Percentiles rank a stretch among this genome's conserved stretches.
Conservation (phyloP, 495 filamentous ascomycete species). For the Aspergillus asperescens region DNA sequence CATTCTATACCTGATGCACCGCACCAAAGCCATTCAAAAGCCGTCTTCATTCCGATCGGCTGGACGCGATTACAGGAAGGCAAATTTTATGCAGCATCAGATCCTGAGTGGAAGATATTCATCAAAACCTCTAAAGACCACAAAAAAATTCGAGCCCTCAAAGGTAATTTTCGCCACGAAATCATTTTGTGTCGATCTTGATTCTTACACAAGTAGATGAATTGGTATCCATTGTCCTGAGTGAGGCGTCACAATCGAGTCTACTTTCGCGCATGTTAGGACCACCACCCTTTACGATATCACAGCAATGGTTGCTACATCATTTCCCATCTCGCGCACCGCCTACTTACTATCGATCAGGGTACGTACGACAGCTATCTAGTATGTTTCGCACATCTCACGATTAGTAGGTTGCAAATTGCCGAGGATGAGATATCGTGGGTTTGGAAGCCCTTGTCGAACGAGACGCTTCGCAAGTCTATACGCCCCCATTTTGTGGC, state of each 20-base stretch:
- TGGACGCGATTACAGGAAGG: slow-evolving; percentile 45
- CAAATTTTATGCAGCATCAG: slow-evolving; percentile 52
- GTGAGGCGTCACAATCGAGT: slow-evolving; percentile 25
- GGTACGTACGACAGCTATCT: slow-evolving; percentile 37
- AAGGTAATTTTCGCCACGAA: slow-evolving; percentile 34
- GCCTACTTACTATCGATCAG: slow-evolving; percentile 53
- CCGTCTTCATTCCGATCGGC: slow-evolving; percentile 62
- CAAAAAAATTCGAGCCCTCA: slow-evolving; percentile 41
- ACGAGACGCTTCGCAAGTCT: slow-evolving; percentile 30
- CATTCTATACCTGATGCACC: background rate
- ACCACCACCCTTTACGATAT: slow-evolving; percentile 38
- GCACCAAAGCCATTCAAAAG: slow-evolving; percentile 19
- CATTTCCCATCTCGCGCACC: slow-evolving; percentile 56
- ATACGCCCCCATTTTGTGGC: slow-evolving; percentile 33
- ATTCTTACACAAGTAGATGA: slow-evolving; percentile 38
- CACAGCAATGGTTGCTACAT: slow-evolving; percentile 54
- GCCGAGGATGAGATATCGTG: slow-evolving; percentile 47
- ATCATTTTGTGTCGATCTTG: slow-evolving; percentile 9
- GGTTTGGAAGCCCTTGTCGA: slow-evolving; percentile 40
- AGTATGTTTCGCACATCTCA: slow-evolving; percentile 6
- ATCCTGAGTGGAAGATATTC: slow-evolving; percentile 70
- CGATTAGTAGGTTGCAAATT: slow-evolving; percentile 46
- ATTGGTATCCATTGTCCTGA: slow-evolving; percentile 42
- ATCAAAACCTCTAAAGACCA: slow-evolving; percentile 51
- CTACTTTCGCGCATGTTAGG: slow-evolving; percentile 43